Percentiles rank a stretch among this genome's conserved stretches.
Conservation (phyloP, 495 filamentous ascomycete species). For the Hypoxylon rickii region DNA sequence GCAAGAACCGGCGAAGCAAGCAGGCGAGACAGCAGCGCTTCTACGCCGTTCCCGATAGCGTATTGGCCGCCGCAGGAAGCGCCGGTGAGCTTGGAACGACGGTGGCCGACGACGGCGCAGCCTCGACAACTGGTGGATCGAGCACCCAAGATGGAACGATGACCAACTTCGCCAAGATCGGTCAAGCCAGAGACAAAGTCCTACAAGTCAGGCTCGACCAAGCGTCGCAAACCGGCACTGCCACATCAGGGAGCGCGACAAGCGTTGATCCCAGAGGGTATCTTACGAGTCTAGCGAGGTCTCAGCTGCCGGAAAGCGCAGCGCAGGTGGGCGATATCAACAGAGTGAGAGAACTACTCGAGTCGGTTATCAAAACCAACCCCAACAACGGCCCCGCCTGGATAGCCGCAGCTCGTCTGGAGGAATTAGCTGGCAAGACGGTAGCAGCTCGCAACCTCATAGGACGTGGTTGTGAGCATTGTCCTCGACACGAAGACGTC, state of each 20-base stretch:
- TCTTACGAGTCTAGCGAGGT: constrained; percentile 82
- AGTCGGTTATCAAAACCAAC: constrained; percentile 95
- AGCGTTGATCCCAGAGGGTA: constrained; percentile 96
- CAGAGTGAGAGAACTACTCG: constrained; percentile 86
- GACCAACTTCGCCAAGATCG: constrained; percentile 98
- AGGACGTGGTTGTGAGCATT: constrained; percentile 81
- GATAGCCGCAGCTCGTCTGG: constrained; percentile 91
- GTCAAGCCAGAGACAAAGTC: constrained; percentile 91
- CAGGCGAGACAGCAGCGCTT: constrained; percentile 83
- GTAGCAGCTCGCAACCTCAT: constrained; percentile 85
- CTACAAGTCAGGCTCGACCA: constrained; percentile 89
- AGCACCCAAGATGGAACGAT: constrained; percentile 75
- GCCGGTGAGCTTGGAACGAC: constrained; percentile 81
- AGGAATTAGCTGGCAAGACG: constrained; percentile 88
- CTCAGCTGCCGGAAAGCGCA: constrained; percentile 76
- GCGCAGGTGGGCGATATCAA: constrained; percentile 93
- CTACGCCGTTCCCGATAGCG: constrained; percentile 97
- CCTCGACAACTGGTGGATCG: constrained; percentile 53
- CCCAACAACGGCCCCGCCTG: constrained; percentile 94
- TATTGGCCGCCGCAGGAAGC: constrained; percentile 83
- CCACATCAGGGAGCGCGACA: constrained; percentile 80
- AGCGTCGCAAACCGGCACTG: constrained; percentile 70
- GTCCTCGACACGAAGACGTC: constrained; percentile 90
- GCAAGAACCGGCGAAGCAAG: constrained; percentile 83
- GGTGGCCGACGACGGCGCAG: constrained; percentile 74